Evolutionary conservation across 371 early-diverging fungal species (phyloP), one percentile per base, ranked within the genome.

Genomic region (Mortierella sp.): DNA sequence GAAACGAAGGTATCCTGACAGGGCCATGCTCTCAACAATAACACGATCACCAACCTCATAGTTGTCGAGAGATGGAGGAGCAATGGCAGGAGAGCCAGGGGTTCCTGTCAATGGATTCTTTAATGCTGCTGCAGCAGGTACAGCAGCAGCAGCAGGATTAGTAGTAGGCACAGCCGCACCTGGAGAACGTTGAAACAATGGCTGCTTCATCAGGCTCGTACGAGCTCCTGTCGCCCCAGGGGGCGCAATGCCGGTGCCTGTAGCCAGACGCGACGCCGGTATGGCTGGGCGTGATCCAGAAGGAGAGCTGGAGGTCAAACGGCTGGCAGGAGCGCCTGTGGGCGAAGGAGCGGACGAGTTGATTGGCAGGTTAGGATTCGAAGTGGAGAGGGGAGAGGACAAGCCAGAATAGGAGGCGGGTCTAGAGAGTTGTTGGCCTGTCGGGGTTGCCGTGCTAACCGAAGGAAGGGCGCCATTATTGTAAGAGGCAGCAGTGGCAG

Each of bases 1-100:
- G 83, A 91, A 97, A 54, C 91, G 90, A n/a, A 97, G 88, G 11
- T 93, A 93, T 51, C 97, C 97, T 11, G 91, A 87, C 51, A 94
- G 87, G 0, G 88, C 90, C 88, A 94, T 92, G 26, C 93, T 91
- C 28, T 94, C 94, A 0, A 96, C 94, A 55, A 90, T 88, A 5
- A 96, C 95, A n/a, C 93, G 87, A 24, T 93, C 93, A 13, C 93
- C 94, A 51, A 92, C 79, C 75, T 81, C 79, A 59, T 76, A 86
- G 69, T 86, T 72, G 69, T 86, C 86, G 28, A 86, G 74, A 26
- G 86, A 86, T 14, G 86, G 86, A 16, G 86, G 86, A 31, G 72
- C 78, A 37, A 83, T 54, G 5, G 73, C 75, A 55, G 72, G 19
- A 9, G 84, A 43, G 5, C 71, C 81, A 28, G 81, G 76, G 40